A percentile compares a stretch with the other conserved stretches of the same genome.
Conservation (phyloP, 2,329 filamentous ascomycete species). For the Exophiala viscosa region DNA sequence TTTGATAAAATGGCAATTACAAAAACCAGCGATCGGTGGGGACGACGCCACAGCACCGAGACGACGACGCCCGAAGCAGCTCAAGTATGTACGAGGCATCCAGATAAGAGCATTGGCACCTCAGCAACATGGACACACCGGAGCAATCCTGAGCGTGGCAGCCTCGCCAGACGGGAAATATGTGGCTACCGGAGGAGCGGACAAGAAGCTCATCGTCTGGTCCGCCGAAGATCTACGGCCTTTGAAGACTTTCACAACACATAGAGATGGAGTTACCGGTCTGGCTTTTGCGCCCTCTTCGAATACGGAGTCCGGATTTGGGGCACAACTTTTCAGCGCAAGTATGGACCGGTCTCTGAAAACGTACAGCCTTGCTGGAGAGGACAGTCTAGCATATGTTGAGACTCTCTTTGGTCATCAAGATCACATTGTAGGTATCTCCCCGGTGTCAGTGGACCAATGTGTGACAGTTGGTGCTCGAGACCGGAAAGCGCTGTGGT, state of each 20-base stretch:
- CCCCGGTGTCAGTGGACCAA: slow-evolving; percentile 76
- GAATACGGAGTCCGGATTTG: slow-evolving; percentile 43
- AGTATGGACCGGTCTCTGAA: slow-evolving; percentile 92
- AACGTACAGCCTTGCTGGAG: slow-evolving; percentile 70
- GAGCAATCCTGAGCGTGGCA: slow-evolving; percentile 75
- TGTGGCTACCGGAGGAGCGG: slow-evolving; percentile 82
- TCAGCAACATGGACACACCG: slow-evolving; percentile 68
- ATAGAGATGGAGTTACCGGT: slow-evolving; percentile 80
- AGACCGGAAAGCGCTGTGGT: slow-evolving; percentile 85
- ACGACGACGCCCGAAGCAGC: slow-evolving; percentile 42
- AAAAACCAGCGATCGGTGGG: slow-evolving; percentile 38
- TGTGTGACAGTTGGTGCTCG: slow-evolving; percentile 87
- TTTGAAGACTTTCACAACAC: slow-evolving; percentile 81
- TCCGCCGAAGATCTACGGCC: slow-evolving; percentile 74
- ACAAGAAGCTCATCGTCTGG: slow-evolving; percentile 83
- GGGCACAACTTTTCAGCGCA: slow-evolving; percentile 85
- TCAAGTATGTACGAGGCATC: slow-evolving; percentile 48
- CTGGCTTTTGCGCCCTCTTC: slow-evolving; percentile 81
- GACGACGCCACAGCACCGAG: slow-evolving; percentile 29
- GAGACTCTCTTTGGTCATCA: slow-evolving; percentile 97
- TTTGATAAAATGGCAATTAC: slow-evolving; percentile 85
- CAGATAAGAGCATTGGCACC: slow-evolving; percentile 38
- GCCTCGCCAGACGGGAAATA: slow-evolving; percentile 87
- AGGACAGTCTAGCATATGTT: slow-evolving; percentile 83
- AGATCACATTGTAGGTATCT: slow-evolving; percentile 80